phyloP scores from a whole-genome alignment of 139 green algal genomes.

The Chlorella sp. region DNA sequence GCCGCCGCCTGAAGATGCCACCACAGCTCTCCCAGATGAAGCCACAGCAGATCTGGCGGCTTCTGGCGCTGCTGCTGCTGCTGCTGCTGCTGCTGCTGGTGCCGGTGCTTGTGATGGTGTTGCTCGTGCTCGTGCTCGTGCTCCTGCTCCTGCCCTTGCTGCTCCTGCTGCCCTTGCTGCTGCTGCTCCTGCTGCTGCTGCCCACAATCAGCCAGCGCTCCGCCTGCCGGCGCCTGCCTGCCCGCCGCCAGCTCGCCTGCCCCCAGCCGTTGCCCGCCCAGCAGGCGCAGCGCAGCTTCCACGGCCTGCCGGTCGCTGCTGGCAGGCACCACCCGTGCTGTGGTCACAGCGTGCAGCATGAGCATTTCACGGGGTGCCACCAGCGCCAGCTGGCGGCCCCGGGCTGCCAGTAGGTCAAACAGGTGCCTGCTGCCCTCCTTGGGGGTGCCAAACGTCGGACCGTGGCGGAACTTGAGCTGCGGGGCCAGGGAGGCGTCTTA shows the following conservation, averaged over 20 bases:
- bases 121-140: neutral
- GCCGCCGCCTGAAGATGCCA: neutral
- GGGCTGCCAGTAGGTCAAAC: constrained; percentile 58
- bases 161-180: neutral
- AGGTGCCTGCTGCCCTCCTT: constrained; percentile 40
- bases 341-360: constrained; percentile 16
- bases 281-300: neutral
- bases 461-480: constrained; percentile 61
- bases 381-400: constrained; percentile 38
- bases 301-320: neutral
- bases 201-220: neutral
- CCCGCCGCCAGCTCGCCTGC: neutral
- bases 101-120: neutral
- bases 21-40: constrained; percentile 13
- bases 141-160: neutral
- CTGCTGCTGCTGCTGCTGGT: neutral
- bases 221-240: neutral
- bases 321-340: neutral
- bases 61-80: neutral
- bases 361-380: constrained; percentile 69
- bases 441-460: neutral
- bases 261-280: neutral
- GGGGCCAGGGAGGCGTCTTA: no score
- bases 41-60: constrained; percentile 3
- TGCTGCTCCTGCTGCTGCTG: constrained; percentile 1